phyloP scores from a whole-genome alignment of 2,329 filamentous ascomycete species.

The Dactylellina parvicollis region DNA sequence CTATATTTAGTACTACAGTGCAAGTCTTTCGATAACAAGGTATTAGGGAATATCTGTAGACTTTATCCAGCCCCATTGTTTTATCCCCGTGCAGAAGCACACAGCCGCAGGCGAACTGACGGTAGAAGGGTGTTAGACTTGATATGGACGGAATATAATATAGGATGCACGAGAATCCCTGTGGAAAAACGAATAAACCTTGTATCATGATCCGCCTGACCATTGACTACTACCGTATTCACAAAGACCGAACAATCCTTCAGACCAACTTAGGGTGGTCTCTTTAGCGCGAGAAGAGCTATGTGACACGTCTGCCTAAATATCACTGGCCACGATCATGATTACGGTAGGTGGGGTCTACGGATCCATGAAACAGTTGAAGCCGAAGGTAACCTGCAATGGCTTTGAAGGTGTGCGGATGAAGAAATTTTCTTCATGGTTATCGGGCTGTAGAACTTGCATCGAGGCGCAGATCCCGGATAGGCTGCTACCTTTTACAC shows the following conservation, averaged over 20 bases:
- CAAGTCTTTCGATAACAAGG: no score
- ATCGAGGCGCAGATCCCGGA: constrained; percentile 21
- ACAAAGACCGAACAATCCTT: background rate
- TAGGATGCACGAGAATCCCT: no score
- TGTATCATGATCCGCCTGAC: background rate
- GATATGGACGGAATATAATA: no score
- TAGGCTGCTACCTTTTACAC: constrained; percentile 15
- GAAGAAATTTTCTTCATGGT: background rate
- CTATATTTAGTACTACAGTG: no score
- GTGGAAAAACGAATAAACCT: background rate
- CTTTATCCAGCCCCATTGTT: background rate
- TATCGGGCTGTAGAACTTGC: background rate
- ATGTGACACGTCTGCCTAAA: constrained; percentile 12
- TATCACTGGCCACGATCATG: no score
- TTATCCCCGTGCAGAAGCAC: background rate
- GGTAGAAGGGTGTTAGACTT: no score
- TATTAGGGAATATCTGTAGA: no score
- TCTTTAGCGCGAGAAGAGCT: background rate
- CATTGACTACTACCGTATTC: background rate
- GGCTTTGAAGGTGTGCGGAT: background rate
- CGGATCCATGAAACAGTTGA: no score
- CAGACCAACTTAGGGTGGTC: background rate
- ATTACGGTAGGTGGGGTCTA: no score
- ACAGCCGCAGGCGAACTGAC: background rate
- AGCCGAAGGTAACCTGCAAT: no score